These are phyloP conservation scores for Penicillium canariense DNA, from an alignment of 495 filamentous ascomycete genomes.

Conservation along the genomic window DNA sequence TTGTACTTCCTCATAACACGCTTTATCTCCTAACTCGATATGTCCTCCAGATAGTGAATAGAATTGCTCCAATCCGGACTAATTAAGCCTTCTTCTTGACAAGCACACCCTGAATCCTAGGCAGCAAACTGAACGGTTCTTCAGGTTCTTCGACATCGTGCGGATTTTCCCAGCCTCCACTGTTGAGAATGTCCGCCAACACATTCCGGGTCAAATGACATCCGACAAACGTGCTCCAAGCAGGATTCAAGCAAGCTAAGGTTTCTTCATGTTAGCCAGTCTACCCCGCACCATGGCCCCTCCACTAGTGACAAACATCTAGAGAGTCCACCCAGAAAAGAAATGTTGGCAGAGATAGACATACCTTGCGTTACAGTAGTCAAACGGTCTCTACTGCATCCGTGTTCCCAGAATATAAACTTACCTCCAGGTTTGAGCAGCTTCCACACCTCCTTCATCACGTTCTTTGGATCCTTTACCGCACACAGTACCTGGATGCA, in stretches of 20 bases:
- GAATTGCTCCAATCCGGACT: too few species aligned
- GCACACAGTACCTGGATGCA: constrained; percentile 32
- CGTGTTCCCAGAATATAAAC: constrained; percentile 48
- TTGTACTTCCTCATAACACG: too few species aligned
- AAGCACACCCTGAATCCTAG: constrained; percentile 27
- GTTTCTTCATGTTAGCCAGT: constrained; percentile 10
- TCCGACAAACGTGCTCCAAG: constrained; percentile 26
- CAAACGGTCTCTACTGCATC: constrained; percentile 23
- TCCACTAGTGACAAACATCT: neutral
- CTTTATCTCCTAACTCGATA: too few species aligned
- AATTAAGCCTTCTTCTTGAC: constrained; percentile 23
- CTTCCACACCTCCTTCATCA: constrained; percentile 27
- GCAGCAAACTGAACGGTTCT: constrained; percentile 19
- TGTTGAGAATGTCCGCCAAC: constrained; percentile 20
- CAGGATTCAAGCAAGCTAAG: constrained; percentile 24
- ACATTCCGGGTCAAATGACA: constrained; percentile 22
- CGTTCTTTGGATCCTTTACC: constrained; percentile 21
- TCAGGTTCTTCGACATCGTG: constrained; percentile 20
- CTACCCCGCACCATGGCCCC: neutral
- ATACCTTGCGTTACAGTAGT: constrained; percentile 31
- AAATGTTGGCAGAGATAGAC: too few species aligned
- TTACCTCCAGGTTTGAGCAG: constrained; percentile 34
- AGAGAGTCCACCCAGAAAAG: too few species aligned
- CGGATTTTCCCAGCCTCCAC: constrained; percentile 28
- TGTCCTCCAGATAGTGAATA: too few species aligned